phyloP scores from a whole-genome alignment of 495 filamentous ascomycete genomes.

The Xanthoparmelia taractica region DNA sequence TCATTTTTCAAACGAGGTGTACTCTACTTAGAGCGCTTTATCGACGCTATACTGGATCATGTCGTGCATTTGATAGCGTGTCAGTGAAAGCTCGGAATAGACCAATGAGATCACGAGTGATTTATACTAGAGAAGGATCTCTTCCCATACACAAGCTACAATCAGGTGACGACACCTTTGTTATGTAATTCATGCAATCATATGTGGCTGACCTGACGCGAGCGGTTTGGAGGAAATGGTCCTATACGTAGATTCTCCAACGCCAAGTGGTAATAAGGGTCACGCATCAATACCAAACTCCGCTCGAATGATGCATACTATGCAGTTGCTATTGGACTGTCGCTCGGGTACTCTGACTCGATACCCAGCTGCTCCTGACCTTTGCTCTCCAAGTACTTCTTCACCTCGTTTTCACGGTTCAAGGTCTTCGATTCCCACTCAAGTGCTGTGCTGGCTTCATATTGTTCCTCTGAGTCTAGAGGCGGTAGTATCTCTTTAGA shows the following conservation, averaged over 20 bases:
- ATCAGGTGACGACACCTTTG: no score
- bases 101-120: not conserved
- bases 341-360: not conserved
- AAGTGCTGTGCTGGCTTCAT: not conserved
- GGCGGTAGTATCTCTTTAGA: not conserved
- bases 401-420: not conserved
- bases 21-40: not conserved
- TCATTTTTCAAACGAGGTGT: not conserved
- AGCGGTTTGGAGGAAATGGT: not conserved
- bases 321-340: not conserved
- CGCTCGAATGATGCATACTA: not conserved
- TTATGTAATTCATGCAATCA: not conserved
- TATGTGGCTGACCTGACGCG: not conserved
- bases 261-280: not conserved
- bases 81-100: not conserved
- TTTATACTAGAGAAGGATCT: not conserved
- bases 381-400: not conserved
- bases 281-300: not conserved
- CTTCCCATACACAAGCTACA: not conserved
- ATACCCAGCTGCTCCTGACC: not conserved
- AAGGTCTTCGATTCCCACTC: not conserved
- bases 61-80: not conserved
- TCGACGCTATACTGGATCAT: not conserved
- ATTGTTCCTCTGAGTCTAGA: not conserved
- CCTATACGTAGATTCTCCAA: not conserved